These are phyloP conservation scores for Phialophora macrospora DNA, from an alignment of 2,329 filamentous ascomycete genomes.

Conservation along the genomic window DNA sequence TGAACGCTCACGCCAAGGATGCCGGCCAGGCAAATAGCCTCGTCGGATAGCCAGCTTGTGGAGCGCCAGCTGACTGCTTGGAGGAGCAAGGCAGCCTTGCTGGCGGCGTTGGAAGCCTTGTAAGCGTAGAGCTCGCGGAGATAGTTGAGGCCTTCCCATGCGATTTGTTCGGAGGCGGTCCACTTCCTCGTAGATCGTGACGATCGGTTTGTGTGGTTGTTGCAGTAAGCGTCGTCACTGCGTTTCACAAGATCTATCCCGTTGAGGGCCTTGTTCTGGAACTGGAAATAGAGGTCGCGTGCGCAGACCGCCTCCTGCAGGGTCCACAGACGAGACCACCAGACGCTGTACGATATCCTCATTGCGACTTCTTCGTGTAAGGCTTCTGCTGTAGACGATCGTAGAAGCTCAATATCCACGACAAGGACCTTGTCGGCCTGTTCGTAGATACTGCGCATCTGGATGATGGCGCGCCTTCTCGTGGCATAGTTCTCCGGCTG, in stretches of 20 bases:
- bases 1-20: background rate
- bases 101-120: background rate
- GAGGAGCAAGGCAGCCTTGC: background rate
- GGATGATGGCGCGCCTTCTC: conserved; percentile 2
- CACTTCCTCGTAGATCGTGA: background rate
- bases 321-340: conserved; percentile 7
- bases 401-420: conserved; percentile 10
- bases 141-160: background rate
- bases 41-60: conserved; percentile 8
- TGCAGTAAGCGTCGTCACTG: background rate
- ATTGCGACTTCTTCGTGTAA: conserved; percentile 2
- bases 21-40: conserved; percentile 7
- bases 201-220: background rate
- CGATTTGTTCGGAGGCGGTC: background rate
- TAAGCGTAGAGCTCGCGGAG: conserved; percentile 14
- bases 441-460: conserved; percentile 4
- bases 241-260: conserved; percentile 3
- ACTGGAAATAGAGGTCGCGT: conserved; percentile 4
- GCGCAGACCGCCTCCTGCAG: conserved; percentile 11
- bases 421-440: conserved; percentile 2
- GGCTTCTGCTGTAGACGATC: background rate
- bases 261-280: background rate
- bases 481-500: conserved; percentile 2
- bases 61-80: conserved; percentile 10
- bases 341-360: conserved; percentile 14